A percentile compares a stretch with the other conserved stretches of the same genome.
Evolutionary conservation across 768 basidiomycete genomes (phyloP).

Genomic region (Tylopilus subfusipes): DNA sequence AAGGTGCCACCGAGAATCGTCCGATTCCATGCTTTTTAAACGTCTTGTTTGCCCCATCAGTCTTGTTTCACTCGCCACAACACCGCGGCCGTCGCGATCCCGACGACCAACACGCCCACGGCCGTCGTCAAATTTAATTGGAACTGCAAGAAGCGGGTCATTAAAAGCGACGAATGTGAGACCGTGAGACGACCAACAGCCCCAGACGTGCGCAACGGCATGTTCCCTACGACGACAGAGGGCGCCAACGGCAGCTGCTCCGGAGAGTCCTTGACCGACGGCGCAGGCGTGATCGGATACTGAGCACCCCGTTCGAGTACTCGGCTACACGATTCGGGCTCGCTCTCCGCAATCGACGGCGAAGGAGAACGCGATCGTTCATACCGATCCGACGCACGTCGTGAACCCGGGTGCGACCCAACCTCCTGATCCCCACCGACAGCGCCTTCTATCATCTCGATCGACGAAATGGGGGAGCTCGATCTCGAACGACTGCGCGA

Average conservation of each 20-base stretch:
- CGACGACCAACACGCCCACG: constrained; percentile 60
- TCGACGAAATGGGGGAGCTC: constrained; percentile 32
- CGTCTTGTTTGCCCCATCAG: too few relatives aligned
- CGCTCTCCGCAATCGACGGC: constrained; percentile 30
- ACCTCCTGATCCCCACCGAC: constrained; percentile 17
- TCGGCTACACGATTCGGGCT: constrained; percentile 24
- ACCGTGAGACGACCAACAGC: constrained; percentile 29
- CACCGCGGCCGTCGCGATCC: constrained; percentile 69
- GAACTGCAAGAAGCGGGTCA: constrained; percentile 26
- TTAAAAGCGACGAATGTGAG: constrained; percentile 12
- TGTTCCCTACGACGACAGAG: constrained; percentile 10
- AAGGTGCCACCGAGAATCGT: constrained; percentile 13
- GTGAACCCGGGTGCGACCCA: constrained; percentile 19
- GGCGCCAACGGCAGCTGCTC: constrained; percentile 17
- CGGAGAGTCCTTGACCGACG: constrained; percentile 30
- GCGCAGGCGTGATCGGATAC: constrained; percentile 31
- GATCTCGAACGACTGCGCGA: constrained; percentile 38
- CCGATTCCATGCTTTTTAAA: constrained; percentile 16
- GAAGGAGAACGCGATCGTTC: constrained; percentile 29
- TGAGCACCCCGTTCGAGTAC: constrained; percentile 18
- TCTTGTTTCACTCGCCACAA: constrained; percentile 64
- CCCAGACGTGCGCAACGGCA: constrained; percentile 21
- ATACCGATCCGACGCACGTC: constrained; percentile 23
- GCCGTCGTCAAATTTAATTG: constrained; percentile 44
- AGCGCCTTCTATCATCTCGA: constrained; percentile 33